These are phyloP conservation scores for Xylariales sp. DNA, from an alignment of 2,329 filamentous ascomycete species.

Conservation along the genomic window DNA sequence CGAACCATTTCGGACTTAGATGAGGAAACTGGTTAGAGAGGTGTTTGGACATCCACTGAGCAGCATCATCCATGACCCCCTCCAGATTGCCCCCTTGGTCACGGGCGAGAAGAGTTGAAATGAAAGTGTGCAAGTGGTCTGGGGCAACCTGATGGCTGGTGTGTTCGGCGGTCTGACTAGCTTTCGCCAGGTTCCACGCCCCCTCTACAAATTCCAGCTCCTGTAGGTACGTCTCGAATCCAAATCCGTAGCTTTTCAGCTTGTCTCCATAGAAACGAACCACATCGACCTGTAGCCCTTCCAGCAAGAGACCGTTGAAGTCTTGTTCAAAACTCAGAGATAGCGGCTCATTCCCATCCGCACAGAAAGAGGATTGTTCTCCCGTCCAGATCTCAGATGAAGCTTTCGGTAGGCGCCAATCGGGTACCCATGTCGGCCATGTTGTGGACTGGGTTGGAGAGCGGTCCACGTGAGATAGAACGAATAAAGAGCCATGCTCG, in stretches of 20 bases:
- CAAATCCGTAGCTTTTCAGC: conserved; percentile 36
- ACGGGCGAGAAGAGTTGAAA: conserved; percentile 1
- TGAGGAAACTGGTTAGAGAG: conserved; percentile 31
- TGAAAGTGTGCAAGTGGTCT: neutral
- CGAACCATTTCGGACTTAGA: neutral
- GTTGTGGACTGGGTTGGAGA: conserved; percentile 24
- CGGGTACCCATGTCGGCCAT: conserved; percentile 38
- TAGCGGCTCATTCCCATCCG: neutral
- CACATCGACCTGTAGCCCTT: conserved; percentile 31
- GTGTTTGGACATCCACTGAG: conserved; percentile 32
- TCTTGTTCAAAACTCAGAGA: conserved; percentile 3
- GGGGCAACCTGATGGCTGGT: too few relatives aligned
- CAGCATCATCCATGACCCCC: conserved; percentile 31
- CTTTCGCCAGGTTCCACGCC: conserved; percentile 34
- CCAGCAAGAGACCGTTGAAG: conserved; percentile 26
- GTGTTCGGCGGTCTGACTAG: neutral
- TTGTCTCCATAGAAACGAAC: conserved; percentile 36
- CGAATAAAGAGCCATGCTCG: conserved; percentile 33
- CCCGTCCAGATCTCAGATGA: conserved; percentile 34
- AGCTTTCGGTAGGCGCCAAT: conserved; percentile 34
- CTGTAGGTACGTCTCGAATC: conserved; percentile 35
- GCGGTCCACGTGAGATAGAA: conserved; percentile 35
- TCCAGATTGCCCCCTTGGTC: neutral
- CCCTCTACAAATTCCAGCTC: conserved; percentile 37
- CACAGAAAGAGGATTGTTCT: conserved; percentile 21